A percentile compares a stretch with the other conserved stretches of the same genome.
Evolutionary conservation across 805 yeast genomes (phyloP).

Genomic region (Pichia exigua): DNA sequence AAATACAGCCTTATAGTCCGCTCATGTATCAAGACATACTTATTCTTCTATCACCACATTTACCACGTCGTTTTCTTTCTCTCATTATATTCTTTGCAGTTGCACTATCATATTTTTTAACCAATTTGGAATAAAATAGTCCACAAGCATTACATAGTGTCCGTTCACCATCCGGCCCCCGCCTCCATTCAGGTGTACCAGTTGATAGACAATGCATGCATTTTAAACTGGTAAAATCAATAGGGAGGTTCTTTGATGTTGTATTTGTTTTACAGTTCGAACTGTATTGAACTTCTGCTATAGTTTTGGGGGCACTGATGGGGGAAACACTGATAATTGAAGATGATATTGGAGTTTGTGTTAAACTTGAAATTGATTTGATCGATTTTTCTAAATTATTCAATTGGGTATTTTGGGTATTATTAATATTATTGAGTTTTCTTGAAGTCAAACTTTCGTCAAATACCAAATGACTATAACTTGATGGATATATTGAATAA

Average conservation of each 20-base stretch:
- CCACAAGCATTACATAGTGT: slow-evolving; percentile 84
- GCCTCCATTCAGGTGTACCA: slow-evolving; percentile 78
- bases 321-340: background rate
- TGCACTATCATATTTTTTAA: slow-evolving; percentile 48
- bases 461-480: background rate
- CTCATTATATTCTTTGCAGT: slow-evolving; percentile 40
- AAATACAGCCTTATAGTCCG: background rate
- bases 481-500: background rate
- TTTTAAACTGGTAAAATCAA: background rate
- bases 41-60: slow-evolving; percentile 24
- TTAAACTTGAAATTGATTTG: background rate
- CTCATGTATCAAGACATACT: slow-evolving; percentile 10
- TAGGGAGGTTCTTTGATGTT: too few species aligned
- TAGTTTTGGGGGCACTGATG: background rate
- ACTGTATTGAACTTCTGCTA: background rate
- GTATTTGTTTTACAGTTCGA: too few species aligned
- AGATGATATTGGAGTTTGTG: background rate
- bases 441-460: background rate
- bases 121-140: slow-evolving; percentile 58
- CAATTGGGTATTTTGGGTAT: background rate
- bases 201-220: slow-evolving; percentile 38
- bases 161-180: slow-evolving; percentile 71
- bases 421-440: background rate
- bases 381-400: background rate
- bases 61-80: slow-evolving; percentile 21